Conservation (phyloP, 1,284 basidiomycete genomes). For the Gomphus bonarii region DNA sequence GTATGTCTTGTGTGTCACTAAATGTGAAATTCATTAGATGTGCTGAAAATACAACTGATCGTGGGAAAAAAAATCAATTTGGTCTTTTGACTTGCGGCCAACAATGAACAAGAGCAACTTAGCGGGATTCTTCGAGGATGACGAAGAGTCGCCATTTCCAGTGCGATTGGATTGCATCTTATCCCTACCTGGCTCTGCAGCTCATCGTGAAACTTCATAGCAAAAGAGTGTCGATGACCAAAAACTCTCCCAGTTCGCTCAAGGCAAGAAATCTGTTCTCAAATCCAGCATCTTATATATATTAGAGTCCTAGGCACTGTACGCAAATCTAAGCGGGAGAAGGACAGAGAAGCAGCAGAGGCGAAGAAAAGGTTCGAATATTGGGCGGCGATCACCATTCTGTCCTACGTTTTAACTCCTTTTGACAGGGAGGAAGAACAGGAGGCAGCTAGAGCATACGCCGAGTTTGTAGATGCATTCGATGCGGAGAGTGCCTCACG, state of each 20-base stretch:
- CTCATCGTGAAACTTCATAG: slow-evolving; percentile 29
- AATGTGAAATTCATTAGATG: too few species aligned
- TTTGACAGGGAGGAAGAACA: slow-evolving; percentile 58
- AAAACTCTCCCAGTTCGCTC: slow-evolving; percentile 66
- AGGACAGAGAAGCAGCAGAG: slow-evolving; percentile 82
- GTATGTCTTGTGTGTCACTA: too few species aligned
- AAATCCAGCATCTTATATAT: not conserved
- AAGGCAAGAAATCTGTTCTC: slow-evolving; percentile 25
- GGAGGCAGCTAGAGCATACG: slow-evolving; percentile 67
- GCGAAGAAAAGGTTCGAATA: slow-evolving; percentile 56
- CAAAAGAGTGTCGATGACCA: slow-evolving; percentile 70
- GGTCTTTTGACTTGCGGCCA: not conserved
- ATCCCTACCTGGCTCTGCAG: slow-evolving; percentile 39
- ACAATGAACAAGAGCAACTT: slow-evolving; percentile 41
- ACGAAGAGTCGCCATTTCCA: slow-evolving; percentile 68
- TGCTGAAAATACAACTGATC: too few species aligned
- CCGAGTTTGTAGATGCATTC: slow-evolving; percentile 81
- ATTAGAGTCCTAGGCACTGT: slow-evolving; percentile 31
- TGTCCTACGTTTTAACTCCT: not conserved
- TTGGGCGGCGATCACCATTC: not conserved
- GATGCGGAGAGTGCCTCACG: slow-evolving; percentile 55
- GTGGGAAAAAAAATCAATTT: too few species aligned
- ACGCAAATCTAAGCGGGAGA: slow-evolving; percentile 71
- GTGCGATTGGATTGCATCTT: slow-evolving; percentile 54
- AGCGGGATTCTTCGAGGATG: slow-evolving; percentile 71